Percentiles rank a stretch among this genome's conserved stretches.
phyloP scores from a whole-genome alignment of 805 yeast species.

The Myxozyma geophila region DNA sequence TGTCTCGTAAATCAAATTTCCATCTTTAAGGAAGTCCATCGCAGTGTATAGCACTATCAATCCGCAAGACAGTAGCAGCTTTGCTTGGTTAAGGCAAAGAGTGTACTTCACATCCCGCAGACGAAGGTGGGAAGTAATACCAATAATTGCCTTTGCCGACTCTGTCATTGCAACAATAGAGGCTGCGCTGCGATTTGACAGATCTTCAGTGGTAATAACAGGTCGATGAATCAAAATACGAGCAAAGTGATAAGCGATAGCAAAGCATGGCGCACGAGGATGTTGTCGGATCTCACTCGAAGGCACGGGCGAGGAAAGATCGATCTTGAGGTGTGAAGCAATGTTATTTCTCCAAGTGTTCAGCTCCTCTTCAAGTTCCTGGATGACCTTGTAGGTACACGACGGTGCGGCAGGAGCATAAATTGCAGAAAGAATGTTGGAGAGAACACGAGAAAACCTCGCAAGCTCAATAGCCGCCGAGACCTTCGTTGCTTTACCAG shows the following conservation, averaged over 20 bases:
- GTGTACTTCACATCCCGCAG: constrained; percentile 40
- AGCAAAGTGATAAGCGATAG: constrained; percentile 64
- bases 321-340: constrained; percentile 64
- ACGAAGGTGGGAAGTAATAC: constrained; percentile 41
- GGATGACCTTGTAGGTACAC: constrained; percentile 36
- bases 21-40: constrained; percentile 81
- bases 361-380: constrained; percentile 62
- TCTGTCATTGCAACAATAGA: constrained; percentile 44
- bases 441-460: constrained; percentile 52
- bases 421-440: constrained; percentile 66
- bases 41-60: constrained; percentile 55
- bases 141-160: constrained; percentile 43
- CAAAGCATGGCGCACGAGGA: constrained; percentile 49
- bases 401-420: constrained; percentile 34
- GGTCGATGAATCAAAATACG: constrained; percentile 69
- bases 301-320: constrained; percentile 48
- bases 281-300: constrained; percentile 24
- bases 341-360: constrained; percentile 80
- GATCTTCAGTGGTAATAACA: constrained; percentile 40
- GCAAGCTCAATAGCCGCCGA: constrained; percentile 35
- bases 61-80: constrained; percentile 38
- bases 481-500: constrained; percentile 40
- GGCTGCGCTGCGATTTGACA: constrained; percentile 37
- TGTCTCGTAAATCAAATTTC: constrained; percentile 74
- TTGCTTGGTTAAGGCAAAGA: constrained; percentile 41